A percentile compares a stretch with the other conserved stretches of the same genome.
These are phyloP conservation scores for Penicillium cosmopolitanum DNA, from an alignment of 495 filamentous ascomycete genomes.

Conservation along the genomic window DNA sequence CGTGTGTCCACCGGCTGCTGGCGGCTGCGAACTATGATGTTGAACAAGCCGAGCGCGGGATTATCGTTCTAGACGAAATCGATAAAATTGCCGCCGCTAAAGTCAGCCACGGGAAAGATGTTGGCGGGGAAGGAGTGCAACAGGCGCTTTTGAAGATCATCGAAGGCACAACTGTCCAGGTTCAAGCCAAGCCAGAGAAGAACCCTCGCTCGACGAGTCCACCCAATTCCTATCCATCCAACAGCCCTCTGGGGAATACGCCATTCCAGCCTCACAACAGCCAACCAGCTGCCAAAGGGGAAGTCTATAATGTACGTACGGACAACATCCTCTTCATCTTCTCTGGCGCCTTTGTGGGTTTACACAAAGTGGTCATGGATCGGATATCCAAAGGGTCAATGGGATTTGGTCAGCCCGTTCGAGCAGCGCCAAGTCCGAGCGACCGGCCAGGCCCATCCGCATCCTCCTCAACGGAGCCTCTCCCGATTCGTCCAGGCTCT, in stretches of 20 bases:
- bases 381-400: slow-evolving; percentile 86
- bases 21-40: slow-evolving; percentile 91
- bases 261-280: slow-evolving; percentile 43
- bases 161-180: slow-evolving; percentile 89
- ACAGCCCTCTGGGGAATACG: slow-evolving; percentile 51
- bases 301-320: slow-evolving; percentile 88
- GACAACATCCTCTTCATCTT: slow-evolving; percentile 97
- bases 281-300: slow-evolving; percentile 63
- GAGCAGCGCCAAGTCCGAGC: slow-evolving; percentile 42
- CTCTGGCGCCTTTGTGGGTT: slow-evolving; percentile 91
- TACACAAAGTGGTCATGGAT: slow-evolving; percentile 86
- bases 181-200: slow-evolving; percentile 78
- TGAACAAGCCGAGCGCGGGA: slow-evolving; percentile 82
- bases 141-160: slow-evolving; percentile 95
- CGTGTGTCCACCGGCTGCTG: slow-evolving; percentile 86
- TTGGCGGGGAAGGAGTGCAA: slow-evolving; percentile 92
- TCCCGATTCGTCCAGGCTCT: slow-evolving; percentile 50
- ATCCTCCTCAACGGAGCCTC: slow-evolving; percentile 43
- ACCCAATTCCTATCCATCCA: slow-evolving; percentile 49
- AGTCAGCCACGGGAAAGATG: slow-evolving; percentile 75
- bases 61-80: slow-evolving; percentile 93
- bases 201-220: slow-evolving; percentile 54
- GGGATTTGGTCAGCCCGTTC: slow-evolving; percentile 85
- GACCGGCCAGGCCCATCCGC: slow-evolving; percentile 29
- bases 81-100: slow-evolving; percentile 89